Percentiles rank a stretch among this genome's conserved stretches.
Conservation (phyloP, 2,329 filamentous ascomycete genomes). For the Claviceps arundinis region DNA sequence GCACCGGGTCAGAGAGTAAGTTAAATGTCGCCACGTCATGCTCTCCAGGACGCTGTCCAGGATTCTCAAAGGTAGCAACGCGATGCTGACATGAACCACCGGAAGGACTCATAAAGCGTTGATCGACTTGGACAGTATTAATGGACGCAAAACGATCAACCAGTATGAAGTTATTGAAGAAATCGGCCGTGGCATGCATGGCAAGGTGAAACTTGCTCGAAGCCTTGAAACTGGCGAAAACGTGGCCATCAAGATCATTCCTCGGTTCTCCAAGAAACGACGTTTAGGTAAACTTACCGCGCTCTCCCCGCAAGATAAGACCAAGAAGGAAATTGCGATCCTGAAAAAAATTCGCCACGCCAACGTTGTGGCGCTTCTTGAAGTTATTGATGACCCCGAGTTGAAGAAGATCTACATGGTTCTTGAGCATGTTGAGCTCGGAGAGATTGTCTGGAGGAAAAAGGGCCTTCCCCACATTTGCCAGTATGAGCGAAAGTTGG, state of each 20-base stretch:
- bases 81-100: too few species aligned
- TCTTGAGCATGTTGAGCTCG: constrained; percentile 84
- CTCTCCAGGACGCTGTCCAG: neutral
- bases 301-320: constrained; percentile 57
- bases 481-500: constrained; percentile 64
- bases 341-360: constrained; percentile 95
- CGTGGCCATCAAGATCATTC: constrained; percentile 97
- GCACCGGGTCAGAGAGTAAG: constrained; percentile 65
- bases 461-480: constrained; percentile 77
- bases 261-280: constrained; percentile 84
- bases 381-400: constrained; percentile 94
- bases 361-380: constrained; percentile 90
- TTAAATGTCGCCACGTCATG: constrained; percentile 10
- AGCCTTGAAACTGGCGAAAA: constrained; percentile 62
- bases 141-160: constrained; percentile 92
- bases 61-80: constrained; percentile 2
- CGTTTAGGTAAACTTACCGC: constrained; percentile 73
- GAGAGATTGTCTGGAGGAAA: constrained; percentile 88
- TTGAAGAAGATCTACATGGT: constrained; percentile 98
- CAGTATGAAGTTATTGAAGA: constrained; percentile 96
- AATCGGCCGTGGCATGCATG: constrained; percentile 88
- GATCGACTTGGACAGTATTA: constrained; percentile 77
- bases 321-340: constrained; percentile 93
- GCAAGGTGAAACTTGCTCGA: constrained; percentile 90
- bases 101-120: constrained; percentile 73